Conservation (phyloP, 306 rosid genomes). For the Trifolium subterraneum region DNA sequence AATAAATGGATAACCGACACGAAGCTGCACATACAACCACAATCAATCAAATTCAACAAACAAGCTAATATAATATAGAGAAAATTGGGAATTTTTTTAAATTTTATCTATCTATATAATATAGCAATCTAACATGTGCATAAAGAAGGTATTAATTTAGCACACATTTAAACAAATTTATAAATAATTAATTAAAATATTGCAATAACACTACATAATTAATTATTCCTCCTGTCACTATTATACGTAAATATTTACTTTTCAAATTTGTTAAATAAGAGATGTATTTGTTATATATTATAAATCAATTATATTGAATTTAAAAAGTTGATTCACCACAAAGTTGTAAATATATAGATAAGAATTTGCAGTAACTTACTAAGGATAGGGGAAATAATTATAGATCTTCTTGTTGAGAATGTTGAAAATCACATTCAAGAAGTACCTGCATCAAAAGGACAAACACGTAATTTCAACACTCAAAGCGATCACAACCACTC, state of each 20-base stretch:
- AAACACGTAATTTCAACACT: constrained; percentile 26
- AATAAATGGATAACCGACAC: constrained; percentile 88
- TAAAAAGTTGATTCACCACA: too few species aligned
- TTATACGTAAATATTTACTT: too few species aligned
- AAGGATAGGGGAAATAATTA: constrained; percentile 95
- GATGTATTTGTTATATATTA: too few species aligned
- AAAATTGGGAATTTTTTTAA: neutral
- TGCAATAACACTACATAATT: neutral
- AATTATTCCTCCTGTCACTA: too few species aligned
- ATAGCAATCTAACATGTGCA: neutral
- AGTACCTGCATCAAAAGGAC: constrained; percentile 68
- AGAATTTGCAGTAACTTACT: constrained; percentile 51
- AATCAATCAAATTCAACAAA: constrained; percentile 5
- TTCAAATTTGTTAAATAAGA: too few species aligned
- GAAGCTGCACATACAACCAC: constrained; percentile 58
- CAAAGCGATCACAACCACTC: constrained; percentile 23
- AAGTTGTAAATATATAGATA: too few species aligned
- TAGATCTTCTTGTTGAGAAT: constrained; percentile 96
- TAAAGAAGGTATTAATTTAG: too few species aligned
- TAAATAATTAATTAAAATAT: neutral
- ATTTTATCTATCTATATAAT: neutral
- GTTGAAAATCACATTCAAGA: constrained; percentile 91
- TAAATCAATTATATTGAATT: too few species aligned
- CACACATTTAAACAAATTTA: neutral
- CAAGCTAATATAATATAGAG: neutral